phyloP scores from a whole-genome alignment of 179 eudicot genomes.

The Silene vulgaris region DNA sequence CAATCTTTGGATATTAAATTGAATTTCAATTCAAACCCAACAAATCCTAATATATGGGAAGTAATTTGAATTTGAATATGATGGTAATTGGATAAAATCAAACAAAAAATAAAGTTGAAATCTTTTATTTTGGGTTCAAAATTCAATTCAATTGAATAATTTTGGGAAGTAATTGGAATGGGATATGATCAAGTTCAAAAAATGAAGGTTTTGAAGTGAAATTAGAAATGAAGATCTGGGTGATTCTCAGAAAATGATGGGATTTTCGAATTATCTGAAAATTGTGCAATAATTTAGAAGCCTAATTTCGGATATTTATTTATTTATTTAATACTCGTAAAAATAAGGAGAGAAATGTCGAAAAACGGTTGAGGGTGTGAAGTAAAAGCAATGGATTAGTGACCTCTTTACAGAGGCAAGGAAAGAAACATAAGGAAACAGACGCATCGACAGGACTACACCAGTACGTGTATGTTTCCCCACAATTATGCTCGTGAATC shows the following conservation, averaged over 20 bases:
- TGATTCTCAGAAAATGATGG: constrained; percentile 10
- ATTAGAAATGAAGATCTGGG: constrained; percentile 15
- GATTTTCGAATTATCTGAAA: not conserved
- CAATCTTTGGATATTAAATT: too few relatives aligned
- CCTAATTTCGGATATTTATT: not conserved
- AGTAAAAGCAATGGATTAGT: constrained; percentile 10
- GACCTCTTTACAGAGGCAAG: not conserved
- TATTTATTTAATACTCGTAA: not conserved
- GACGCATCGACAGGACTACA: constrained; percentile 7
- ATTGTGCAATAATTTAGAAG: not conserved
- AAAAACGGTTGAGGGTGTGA: not conserved
- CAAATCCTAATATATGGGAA: too few relatives aligned
- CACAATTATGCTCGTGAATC: not conserved
- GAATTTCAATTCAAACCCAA: too few relatives aligned
- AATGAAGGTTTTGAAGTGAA: not conserved
- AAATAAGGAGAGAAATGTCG: not conserved
- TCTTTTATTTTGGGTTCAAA: not conserved
- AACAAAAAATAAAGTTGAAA: not conserved
- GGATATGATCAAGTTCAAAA: not conserved
- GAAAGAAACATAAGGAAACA: not conserved
- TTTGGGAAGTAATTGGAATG: not conserved
- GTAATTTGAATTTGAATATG: too few relatives aligned
- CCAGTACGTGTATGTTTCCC: not conserved
- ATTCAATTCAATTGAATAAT: too few relatives aligned
- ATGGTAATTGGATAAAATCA: too few relatives aligned